These are phyloP conservation scores for Colletotrichum chlorophyti DNA, from an alignment of 2,329 filamentous ascomycete species.

Conservation along the genomic window DNA sequence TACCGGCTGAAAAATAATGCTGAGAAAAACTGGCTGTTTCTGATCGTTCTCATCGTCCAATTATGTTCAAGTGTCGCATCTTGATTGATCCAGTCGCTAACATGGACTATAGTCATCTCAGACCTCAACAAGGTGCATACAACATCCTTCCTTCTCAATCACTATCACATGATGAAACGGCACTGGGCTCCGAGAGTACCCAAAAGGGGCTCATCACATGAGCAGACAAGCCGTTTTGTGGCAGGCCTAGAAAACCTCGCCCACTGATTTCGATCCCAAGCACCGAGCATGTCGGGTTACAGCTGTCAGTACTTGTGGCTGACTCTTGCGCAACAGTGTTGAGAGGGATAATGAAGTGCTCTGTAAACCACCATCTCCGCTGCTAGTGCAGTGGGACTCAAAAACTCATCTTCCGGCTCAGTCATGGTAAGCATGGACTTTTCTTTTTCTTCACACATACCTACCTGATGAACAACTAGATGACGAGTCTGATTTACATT, in stretches of 20 bases:
- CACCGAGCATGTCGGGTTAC: conserved; percentile 10
- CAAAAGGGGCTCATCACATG: conserved; percentile 57
- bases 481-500: conserved; percentile 71
- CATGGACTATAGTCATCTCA: conserved; percentile 31
- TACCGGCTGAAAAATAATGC: conserved; percentile 89
- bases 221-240: conserved; percentile 89
- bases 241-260: conserved; percentile 99
- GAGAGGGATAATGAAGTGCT: not conserved
- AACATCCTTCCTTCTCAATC: conserved; percentile 27
- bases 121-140: conserved; percentile 33
- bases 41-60: conserved; percentile 59
- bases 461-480: conserved; percentile 57
- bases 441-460: conserved; percentile 36
- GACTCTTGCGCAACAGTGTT: conserved; percentile 9
- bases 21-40: conserved; percentile 87
- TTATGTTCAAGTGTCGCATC: conserved; percentile 4
- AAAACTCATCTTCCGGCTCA: not conserved
- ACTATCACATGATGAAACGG: conserved; percentile 78
- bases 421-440: conserved; percentile 20
- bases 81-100: conserved; percentile 38
- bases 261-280: conserved; percentile 74
- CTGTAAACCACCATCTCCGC: not conserved
- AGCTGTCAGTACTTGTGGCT: conserved; percentile 1
- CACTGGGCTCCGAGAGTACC: conserved; percentile 91
- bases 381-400: not conserved